Evolutionary conservation across 352 stramenopile species (phyloP).

Genomic region (Globisporangium splendens): DNA sequence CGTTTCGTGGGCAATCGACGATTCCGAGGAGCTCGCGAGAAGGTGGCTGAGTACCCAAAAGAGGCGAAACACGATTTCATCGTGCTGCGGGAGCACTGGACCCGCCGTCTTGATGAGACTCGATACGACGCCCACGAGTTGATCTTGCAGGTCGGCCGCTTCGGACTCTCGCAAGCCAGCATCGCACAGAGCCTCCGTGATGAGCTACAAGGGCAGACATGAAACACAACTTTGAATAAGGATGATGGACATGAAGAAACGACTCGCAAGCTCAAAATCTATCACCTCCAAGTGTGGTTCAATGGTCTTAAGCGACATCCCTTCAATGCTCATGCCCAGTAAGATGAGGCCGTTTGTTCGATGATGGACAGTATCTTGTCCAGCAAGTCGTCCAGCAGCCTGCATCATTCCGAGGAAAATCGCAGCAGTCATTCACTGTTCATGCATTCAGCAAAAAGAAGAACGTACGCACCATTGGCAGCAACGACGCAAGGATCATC

Average conservation of each 20-base stretch:
- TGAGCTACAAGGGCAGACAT: constrained; percentile 47
- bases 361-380: constrained; percentile 75
- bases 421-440: not conserved
- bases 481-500: constrained; percentile 68
- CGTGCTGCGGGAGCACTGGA: constrained; percentile 31
- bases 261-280: too few relatives aligned
- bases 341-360: constrained; percentile 77
- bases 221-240: not conserved
- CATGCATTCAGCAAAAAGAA: not conserved
- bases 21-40: constrained; percentile 47
- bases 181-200: constrained; percentile 73
- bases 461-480: constrained; percentile 52
- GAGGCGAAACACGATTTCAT: constrained; percentile 60
- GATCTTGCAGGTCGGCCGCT: constrained; percentile 61
- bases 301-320: constrained; percentile 65
- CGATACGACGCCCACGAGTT: constrained; percentile 53
- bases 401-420: constrained; percentile 7
- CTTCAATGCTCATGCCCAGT: constrained; percentile 76
- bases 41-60: constrained; percentile 83
- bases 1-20: constrained; percentile 48
- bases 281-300: constrained; percentile 52
- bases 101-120: constrained; percentile 61
- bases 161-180: constrained; percentile 68
- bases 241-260: not conserved
- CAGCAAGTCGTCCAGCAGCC: constrained; percentile 52